Base-by-base conservation (phyloP, 169 alveolate species). In the Cryptosporidium canis region DNA sequence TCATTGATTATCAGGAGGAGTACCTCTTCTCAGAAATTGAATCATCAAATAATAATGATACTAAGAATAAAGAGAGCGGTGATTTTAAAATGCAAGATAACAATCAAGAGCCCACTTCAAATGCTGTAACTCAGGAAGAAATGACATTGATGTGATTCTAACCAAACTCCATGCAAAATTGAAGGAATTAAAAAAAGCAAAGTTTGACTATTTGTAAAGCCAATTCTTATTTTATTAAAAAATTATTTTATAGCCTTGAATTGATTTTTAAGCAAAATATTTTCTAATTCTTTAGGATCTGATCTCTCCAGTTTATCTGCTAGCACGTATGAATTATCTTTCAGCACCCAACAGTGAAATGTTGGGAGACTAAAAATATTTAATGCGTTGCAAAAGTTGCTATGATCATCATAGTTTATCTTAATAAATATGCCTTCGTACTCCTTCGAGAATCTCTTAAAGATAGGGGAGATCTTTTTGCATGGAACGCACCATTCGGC, bases 1-100 rank as follows among this genome's bases (percentile, higher is more conserved):
- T 98, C 61, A 94, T 94, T 77, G 87, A 77, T 6, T 77, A 77
- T 18, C 87, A 77, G 27, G 77, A 77, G 37, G 87, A 77, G 58
- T 77, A 77, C 39, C 61, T 77, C 6, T 77, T 77, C 27, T 77
- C 87, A 9, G 87, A 77, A 41, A 61, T 77, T 29, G 77, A 77
- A n/a, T 27, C 2, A 18, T 35, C 68, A 61, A 61, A 58, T 48
- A 48, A 48, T 48, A 48, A 16, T 0, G 63, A 51, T 1, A 21
- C 24, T 3, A 61, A 35, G 0, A 16, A 27, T 61, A 35, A 61
- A 7, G 68, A 61, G 6, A 35, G 27, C 18, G 68, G 0, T 9
- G 47, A 35, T 16, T 3, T 8, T 7, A 18, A 27, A 51, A 51
- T 51, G 63, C 1, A 2, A 3, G 48, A 41, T 41, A 41, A 41